phyloP scores from a whole-genome alignment of 2,329 filamentous ascomycete species.

The Arthrobotrys megalospora region DNA sequence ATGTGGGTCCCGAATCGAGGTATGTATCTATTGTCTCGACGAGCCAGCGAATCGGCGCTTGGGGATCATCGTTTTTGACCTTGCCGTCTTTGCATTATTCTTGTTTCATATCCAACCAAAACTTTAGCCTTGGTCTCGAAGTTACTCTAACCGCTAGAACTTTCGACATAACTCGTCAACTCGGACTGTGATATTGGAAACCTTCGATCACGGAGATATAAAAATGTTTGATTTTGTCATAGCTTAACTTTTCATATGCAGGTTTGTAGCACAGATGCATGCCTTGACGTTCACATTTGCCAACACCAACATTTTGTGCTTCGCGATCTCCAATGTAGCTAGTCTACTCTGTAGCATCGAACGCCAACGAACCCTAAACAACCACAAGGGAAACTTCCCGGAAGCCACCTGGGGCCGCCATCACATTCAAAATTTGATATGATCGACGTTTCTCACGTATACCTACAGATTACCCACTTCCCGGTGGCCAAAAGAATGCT shows the following conservation, averaged over 20 bases:
- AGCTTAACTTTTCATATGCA: conserved; percentile 45
- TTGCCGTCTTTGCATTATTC: conserved; percentile 43
- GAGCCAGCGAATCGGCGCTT: conserved; percentile 27
- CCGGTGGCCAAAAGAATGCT: conserved; percentile 27
- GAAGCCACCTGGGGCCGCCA: conserved; percentile 30
- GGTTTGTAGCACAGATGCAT: conserved; percentile 35
- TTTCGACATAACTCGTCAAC: conserved; percentile 24
- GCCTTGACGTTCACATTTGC: conserved; percentile 16
- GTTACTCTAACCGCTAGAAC: conserved; percentile 18
- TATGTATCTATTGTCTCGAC: neutral
- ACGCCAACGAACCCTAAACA: conserved; percentile 11
- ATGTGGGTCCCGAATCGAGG: conserved; percentile 17
- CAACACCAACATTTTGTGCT: conserved; percentile 31
- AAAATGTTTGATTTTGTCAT: conserved; percentile 37
- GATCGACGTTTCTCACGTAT: conserved; percentile 40
- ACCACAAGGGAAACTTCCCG: conserved; percentile 37
- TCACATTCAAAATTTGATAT: conserved; percentile 40
- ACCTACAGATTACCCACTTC: conserved; percentile 27
- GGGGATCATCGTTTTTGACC: conserved; percentile 13
- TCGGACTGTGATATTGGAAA: conserved; percentile 16
- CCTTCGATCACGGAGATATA: conserved; percentile 26
- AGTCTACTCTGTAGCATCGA: conserved; percentile 1
- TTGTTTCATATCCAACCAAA: conserved; percentile 34
- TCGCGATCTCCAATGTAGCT: conserved; percentile 13
- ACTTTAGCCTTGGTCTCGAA: neutral